phyloP scores from a whole-genome alignment of 768 basidiomycete species.

The Sporobolomyces roseus region DNA sequence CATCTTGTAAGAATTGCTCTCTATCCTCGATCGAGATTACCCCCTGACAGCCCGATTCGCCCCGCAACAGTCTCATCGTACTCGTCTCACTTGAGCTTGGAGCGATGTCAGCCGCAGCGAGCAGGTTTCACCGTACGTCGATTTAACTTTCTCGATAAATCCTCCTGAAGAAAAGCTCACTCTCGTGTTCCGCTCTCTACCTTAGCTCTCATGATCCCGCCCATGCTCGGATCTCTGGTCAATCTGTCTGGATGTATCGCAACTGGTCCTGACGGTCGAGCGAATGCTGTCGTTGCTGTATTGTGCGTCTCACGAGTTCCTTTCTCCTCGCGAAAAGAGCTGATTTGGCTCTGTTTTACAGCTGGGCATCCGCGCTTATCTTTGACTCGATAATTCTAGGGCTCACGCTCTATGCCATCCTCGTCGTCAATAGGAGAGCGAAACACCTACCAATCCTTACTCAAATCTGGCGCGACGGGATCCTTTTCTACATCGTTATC shows the following conservation, averaged over 20 bases:
- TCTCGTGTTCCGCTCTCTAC: background rate
- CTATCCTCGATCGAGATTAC: too few species aligned
- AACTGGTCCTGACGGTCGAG: background rate
- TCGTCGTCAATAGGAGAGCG: constrained; percentile 7
- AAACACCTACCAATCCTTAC: background rate
- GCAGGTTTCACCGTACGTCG: background rate
- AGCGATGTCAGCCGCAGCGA: background rate
- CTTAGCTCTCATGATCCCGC: background rate
- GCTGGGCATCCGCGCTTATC: constrained; percentile 1
- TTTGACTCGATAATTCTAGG: constrained; percentile 3
- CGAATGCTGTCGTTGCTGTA: background rate
- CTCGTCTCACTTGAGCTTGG: background rate
- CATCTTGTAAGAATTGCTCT: background rate
- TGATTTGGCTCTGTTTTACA: background rate
- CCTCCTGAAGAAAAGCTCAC: too few species aligned
- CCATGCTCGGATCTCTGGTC: background rate
- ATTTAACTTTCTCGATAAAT: background rate
- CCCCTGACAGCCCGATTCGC: too few species aligned
- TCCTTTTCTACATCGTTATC: constrained; percentile 1
- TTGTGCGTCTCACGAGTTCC: background rate
- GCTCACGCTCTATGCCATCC: constrained; percentile 1
- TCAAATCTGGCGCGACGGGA: background rate
- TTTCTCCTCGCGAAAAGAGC: too few species aligned
- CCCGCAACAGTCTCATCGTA: background rate
- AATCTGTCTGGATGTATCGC: constrained; percentile 2